These are phyloP conservation scores for Malassezia cuniculi DNA, from an alignment of 1,284 basidiomycete genomes.

Conservation along the genomic window DNA sequence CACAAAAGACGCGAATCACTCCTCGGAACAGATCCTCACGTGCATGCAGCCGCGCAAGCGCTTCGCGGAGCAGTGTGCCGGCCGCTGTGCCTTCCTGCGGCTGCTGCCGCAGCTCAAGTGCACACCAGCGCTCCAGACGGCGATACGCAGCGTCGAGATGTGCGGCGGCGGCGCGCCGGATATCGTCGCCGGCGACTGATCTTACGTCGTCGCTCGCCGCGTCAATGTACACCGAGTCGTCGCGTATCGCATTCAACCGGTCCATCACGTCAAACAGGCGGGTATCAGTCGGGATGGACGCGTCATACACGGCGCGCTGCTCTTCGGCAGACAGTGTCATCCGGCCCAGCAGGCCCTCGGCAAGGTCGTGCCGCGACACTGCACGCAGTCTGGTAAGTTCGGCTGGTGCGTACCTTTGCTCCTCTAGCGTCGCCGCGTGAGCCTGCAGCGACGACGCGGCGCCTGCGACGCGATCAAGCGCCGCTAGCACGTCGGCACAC, in stretches of 20 bases:
- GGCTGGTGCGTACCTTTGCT: constrained; percentile 8
- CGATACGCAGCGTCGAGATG: constrained; percentile 78
- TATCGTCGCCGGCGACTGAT: neutral
- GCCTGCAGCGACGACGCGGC: constrained; percentile 3
- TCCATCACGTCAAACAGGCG: constrained; percentile 74
- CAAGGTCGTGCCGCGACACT: constrained; percentile 53
- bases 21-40: constrained; percentile 47
- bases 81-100: constrained; percentile 56
- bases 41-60: constrained; percentile 59
- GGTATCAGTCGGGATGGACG: constrained; percentile 61
- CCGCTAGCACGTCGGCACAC: neutral
- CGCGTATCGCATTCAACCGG: constrained; percentile 66
- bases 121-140: constrained; percentile 74
- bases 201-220: too few species aligned
- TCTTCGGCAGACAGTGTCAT: constrained; percentile 72
- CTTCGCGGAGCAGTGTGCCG: constrained; percentile 57
- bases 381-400: constrained; percentile 10
- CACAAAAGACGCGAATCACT: constrained; percentile 57
- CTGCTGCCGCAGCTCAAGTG: constrained; percentile 65
- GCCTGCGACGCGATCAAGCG: neutral
- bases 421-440: constrained; percentile 12
- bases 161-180: constrained; percentile 51
- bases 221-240: constrained; percentile 76
- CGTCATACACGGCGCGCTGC: constrained; percentile 59
- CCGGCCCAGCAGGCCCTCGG: constrained; percentile 63